phyloP scores from a whole-genome alignment of 2,329 filamentous ascomycete genomes.

The Aspergillus ibericus region DNA sequence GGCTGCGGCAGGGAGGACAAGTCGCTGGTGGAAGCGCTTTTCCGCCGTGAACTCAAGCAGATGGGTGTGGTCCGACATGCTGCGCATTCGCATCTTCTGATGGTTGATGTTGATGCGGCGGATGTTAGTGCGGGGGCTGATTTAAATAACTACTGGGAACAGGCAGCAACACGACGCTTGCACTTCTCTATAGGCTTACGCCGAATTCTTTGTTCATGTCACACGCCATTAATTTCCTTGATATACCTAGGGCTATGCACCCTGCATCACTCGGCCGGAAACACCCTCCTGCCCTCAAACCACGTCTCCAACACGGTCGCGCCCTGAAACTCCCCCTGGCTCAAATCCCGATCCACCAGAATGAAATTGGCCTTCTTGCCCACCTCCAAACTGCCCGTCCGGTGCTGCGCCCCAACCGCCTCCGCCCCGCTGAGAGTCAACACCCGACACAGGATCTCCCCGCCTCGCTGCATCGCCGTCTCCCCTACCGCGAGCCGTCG shows the following conservation, averaged over 20 bases:
- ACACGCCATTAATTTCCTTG: not conserved
- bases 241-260: too few species aligned
- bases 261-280: not conserved
- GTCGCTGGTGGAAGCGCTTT: slow-evolving; percentile 1
- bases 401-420: slow-evolving; percentile 28
- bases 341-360: slow-evolving; percentile 30
- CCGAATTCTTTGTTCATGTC: not conserved
- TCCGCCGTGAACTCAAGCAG: not conserved
- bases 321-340: slow-evolving; percentile 27
- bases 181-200: too few species aligned
- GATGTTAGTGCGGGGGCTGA: not conserved
- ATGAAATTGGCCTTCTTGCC: slow-evolving; percentile 38
- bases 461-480: slow-evolving; percentile 2
- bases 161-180: too few species aligned
- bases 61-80: not conserved
- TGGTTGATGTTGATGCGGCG: not conserved
- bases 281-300: slow-evolving; percentile 25
- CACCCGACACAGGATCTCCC: slow-evolving; percentile 21
- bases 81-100: not conserved
- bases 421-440: slow-evolving; percentile 31
- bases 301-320: slow-evolving; percentile 31
- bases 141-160: not conserved
- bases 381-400: slow-evolving; percentile 30
- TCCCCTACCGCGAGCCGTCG: not conserved
- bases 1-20: not conserved